phyloP scores from a whole-genome alignment of 345 rosid genomes.

The Pseudoturritis turrita region DNA sequence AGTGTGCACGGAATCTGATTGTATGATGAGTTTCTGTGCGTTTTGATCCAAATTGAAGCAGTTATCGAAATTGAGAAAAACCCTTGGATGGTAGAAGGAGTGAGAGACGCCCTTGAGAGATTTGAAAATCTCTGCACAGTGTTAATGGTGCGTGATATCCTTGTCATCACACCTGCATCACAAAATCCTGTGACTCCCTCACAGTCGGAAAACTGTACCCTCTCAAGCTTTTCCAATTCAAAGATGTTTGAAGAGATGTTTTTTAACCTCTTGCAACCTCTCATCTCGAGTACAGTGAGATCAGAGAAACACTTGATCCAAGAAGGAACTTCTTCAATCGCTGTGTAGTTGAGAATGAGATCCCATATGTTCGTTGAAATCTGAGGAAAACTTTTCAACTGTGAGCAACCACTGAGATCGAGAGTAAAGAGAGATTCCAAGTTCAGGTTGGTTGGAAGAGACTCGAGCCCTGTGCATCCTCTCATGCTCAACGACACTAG shows the following conservation, averaged over 20 bases:
- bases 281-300: background rate
- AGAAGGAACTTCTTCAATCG: constrained; percentile 2
- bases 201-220: constrained; percentile 5
- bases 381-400: no score
- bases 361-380: background rate
- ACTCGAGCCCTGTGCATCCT: background rate
- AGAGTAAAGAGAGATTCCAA: background rate
- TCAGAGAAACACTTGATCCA: background rate
- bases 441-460: background rate
- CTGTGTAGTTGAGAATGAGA: background rate
- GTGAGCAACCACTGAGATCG: background rate
- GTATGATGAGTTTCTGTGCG: background rate
- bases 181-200: background rate
- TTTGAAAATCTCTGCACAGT: no score
- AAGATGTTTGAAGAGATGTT: constrained; percentile 4
- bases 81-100: no score
- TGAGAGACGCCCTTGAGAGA: no score
- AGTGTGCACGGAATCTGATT: background rate
- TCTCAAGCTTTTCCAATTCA: background rate
- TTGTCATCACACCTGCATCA: no score
- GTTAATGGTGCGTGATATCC: no score
- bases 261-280: background rate
- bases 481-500: background rate
- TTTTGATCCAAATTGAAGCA: background rate
- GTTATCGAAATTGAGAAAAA: background rate